Evolutionary conservation across 2,329 filamentous ascomycete species (phyloP).

Genomic region (Fusarium duplospermum): DNA sequence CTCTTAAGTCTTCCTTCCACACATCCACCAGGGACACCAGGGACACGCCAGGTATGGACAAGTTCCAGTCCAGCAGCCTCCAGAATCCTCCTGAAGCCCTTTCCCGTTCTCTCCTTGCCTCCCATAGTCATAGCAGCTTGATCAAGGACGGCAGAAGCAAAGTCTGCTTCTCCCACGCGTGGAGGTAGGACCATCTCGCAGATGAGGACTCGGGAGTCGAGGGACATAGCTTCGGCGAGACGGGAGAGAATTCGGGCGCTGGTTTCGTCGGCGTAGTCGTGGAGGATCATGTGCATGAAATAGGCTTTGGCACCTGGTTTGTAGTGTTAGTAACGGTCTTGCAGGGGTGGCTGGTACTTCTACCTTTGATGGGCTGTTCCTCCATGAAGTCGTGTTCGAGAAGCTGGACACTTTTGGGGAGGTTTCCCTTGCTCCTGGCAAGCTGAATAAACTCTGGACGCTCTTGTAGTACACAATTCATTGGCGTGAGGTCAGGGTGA

Average conservation of each 20-base stretch:
- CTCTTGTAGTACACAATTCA: conserved; percentile 44
- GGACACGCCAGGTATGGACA: conserved; percentile 41
- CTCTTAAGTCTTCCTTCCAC: conserved; percentile 39
- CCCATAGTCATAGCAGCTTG: conserved; percentile 50
- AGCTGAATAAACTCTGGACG: conserved; percentile 43
- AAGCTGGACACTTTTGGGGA: conserved; percentile 36
- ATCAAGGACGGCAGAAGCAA: conserved; percentile 47
- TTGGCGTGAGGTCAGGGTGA: conserved; percentile 41
- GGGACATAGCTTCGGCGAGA: conserved; percentile 45
- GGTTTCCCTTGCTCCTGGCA: conserved; percentile 24
- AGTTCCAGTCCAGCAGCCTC: conserved; percentile 46
- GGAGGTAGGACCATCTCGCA: conserved; percentile 49
- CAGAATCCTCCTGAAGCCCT: conserved; percentile 45
- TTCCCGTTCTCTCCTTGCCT: conserved; percentile 48
- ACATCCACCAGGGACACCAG: conserved; percentile 41
- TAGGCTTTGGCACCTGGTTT: conserved; percentile 49
- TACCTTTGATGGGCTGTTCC: conserved; percentile 47
- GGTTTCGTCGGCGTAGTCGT: conserved; percentile 47
- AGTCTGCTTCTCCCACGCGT: conserved; percentile 46
- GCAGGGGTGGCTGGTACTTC: not conserved
- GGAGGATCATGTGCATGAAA: conserved; percentile 51
- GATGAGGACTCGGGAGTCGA: conserved; percentile 45
- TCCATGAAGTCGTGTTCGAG: conserved; percentile 47
- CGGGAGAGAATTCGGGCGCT: conserved; percentile 44
- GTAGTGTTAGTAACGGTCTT: not conserved